Base-by-base conservation (phyloP, 2,329 filamentous ascomycete species). In the Pyrenophora teres region DNA sequence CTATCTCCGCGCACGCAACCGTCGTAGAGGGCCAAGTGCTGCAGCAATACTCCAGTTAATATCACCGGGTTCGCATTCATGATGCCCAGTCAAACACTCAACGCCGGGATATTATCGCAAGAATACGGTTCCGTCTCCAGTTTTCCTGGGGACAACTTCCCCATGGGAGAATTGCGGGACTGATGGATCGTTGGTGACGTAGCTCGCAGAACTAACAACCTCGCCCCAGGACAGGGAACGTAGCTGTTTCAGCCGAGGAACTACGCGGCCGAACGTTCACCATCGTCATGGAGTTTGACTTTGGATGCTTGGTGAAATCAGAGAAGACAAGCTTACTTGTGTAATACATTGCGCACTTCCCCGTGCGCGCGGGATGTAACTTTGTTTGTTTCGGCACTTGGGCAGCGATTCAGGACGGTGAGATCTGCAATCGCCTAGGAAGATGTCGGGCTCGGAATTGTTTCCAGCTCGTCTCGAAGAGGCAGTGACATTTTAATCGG, bases 381-480 rank as follows among this genome's bases (percentile, higher is more conserved):
- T 31, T 43, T 49, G 44, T 32, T 44, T 52, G 35, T 40, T 43
- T 36, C 50, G 40, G 50, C 40, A 39, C 21, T 25, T 57, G 41
- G 40, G 36, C 37, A 23, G 33, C 32, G 31, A 33, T 38, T 49
- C 40, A 42, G 36, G 50, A 42, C 42, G 41, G 44, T 27, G n/a
- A 42, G 54, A 57, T 60, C 54, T 45, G 49, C 54, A 46, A 8
- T 7, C 16, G 19, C 36, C 46, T 52, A 53, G 52, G 46, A 35
- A 49, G 40, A 53, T 48, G 4, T 49, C 46, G 51, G 57, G 46
- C 37, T 43, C 43, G 51, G 40, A 41, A 27, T 25, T 27, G 48
- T 39, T 55, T 42, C 40, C 43, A 40, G 46, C 49, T 60, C 49
- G 43, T 55, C 49, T 50, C 49, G 49, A 55, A 55, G 40, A 40